These are phyloP conservation scores for Asterophora parasitica DNA, from an alignment of 768 basidiomycete species.

Conservation along the genomic window DNA sequence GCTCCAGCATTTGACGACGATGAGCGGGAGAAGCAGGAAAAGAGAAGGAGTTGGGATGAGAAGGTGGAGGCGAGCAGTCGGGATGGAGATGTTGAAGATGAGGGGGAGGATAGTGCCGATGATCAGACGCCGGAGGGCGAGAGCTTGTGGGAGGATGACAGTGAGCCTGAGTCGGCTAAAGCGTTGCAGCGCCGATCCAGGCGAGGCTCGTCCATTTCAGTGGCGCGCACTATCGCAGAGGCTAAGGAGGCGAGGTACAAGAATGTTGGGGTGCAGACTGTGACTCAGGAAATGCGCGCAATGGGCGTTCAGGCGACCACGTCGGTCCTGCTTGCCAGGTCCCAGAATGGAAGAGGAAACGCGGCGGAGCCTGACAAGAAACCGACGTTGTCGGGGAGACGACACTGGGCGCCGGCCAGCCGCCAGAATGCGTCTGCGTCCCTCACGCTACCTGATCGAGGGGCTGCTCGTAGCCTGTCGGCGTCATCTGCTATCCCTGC, in stretches of 20 bases:
- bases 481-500: constrained; percentile 13
- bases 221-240: constrained; percentile 30
- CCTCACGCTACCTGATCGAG: constrained; percentile 18
- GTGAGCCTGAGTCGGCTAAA: constrained; percentile 29
- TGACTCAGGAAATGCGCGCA: constrained; percentile 45
- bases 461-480: constrained; percentile 13
- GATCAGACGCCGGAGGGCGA: constrained; percentile 21
- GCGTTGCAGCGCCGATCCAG: constrained; percentile 24
- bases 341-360: constrained; percentile 6
- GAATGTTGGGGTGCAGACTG: constrained; percentile 69
- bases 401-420: constrained; percentile 27
- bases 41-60: constrained; percentile 46
- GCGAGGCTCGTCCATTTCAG: constrained; percentile 32
- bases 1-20: constrained; percentile 49
- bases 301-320: constrained; percentile 57
- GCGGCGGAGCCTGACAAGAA: constrained; percentile 8
- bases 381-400: constrained; percentile 17
- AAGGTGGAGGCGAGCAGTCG: constrained; percentile 64
- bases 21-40: constrained; percentile 31
- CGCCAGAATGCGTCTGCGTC: constrained; percentile 19
- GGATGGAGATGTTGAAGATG: constrained; percentile 81
- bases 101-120: constrained; percentile 50
- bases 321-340: constrained; percentile 16
- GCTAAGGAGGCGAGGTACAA: constrained; percentile 56
- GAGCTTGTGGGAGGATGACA: constrained; percentile 30